Evolutionary conservation across 2,329 filamentous ascomycete genomes (phyloP), one percentile per base, ranked within the genome.

Genomic region (Mycosphaerella sp.): DNA sequence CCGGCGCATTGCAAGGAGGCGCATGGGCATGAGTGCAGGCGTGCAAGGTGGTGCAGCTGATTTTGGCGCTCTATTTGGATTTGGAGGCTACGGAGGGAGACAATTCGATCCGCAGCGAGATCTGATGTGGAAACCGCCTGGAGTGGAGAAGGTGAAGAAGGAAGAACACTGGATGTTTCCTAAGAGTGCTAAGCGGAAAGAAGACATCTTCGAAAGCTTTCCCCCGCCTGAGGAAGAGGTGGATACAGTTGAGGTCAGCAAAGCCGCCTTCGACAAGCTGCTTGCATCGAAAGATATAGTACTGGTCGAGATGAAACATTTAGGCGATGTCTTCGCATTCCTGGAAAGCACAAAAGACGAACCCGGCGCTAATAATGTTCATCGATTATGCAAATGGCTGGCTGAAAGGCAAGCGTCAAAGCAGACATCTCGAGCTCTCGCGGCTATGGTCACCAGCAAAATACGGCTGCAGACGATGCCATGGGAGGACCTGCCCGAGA

Each of bases 1-100:
- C 55, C 73, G 75, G 62, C 71, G 81, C 46, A 69, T 76, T 41
- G 71, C 78, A 2, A 81, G 74, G 65, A 72, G 81, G 49, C 73
- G 75, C 47, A 81, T 82, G 69, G 78, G 72, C 46, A 46, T 64
- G 28, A 57, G 55, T 16, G 41, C 49, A 17, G 30, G 39, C 28
- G 49, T 44, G 17, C 52, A 51, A 42, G 21, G 58, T 17, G 41
- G 53, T 17, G 55, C 49, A 27, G 44, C 55, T 25, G 66, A 66
- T 45, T 57, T 65, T 45, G 64, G 63, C 9, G 57, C 60, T 7
- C 53, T 67, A 10, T 64, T 66, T 39, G 65, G 64, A 6, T 49
- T 60, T 25, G 56, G 57, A 16, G 43, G 50, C 12, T 49, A 44
- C 46, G 42, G 57, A 46, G 51, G 50, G 41, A 28, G 47, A 18